These are phyloP conservation scores for Neurospora sp. DNA, from an alignment of 495 filamentous ascomycete genomes.

Conservation along the genomic window DNA sequence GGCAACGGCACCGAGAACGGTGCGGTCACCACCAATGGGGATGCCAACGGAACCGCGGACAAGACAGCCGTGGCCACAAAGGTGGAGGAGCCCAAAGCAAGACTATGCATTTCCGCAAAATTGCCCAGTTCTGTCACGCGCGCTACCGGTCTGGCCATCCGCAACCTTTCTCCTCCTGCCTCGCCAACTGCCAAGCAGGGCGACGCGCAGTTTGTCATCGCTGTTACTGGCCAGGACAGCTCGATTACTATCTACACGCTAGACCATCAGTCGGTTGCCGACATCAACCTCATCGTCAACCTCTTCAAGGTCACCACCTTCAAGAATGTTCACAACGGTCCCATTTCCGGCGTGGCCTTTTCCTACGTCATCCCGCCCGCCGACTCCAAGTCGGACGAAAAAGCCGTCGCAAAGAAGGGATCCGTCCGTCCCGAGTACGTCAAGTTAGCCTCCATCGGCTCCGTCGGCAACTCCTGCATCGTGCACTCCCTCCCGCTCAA, in stretches of 20 bases:
- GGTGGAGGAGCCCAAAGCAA: constrained; percentile 25
- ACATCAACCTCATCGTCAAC: constrained; percentile 41
- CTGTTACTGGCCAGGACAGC: constrained; percentile 72
- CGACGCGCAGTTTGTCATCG: constrained; percentile 66
- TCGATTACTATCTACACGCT: constrained; percentile 70
- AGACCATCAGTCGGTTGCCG: constrained; percentile 39
- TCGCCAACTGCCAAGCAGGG: constrained; percentile 34
- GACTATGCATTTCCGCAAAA: constrained; percentile 29
- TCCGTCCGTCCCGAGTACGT: constrained; percentile 44
- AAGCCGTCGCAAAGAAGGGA: constrained; percentile 20
- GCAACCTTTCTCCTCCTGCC: constrained; percentile 46
- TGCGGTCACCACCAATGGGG: not conserved
- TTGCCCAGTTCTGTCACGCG: constrained; percentile 33
- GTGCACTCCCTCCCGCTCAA: constrained; percentile 74
- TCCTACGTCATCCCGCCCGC: constrained; percentile 55
- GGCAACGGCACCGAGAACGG: not conserved
- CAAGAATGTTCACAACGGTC: constrained; percentile 65
- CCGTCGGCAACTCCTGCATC: constrained; percentile 73
- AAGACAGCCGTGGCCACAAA: not conserved
- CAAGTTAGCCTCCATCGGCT: constrained; percentile 69
- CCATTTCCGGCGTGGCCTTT: constrained; percentile 78
- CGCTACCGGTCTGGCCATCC: constrained; percentile 66
- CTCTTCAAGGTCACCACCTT: constrained; percentile 55
- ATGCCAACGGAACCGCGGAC: not conserved
- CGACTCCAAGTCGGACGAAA: not conserved